A percentile compares a stretch with the other conserved stretches of the same genome.
Evolutionary conservation across 495 filamentous ascomycete genomes (phyloP).

Genomic region (Stereocaulon alpinum): DNA sequence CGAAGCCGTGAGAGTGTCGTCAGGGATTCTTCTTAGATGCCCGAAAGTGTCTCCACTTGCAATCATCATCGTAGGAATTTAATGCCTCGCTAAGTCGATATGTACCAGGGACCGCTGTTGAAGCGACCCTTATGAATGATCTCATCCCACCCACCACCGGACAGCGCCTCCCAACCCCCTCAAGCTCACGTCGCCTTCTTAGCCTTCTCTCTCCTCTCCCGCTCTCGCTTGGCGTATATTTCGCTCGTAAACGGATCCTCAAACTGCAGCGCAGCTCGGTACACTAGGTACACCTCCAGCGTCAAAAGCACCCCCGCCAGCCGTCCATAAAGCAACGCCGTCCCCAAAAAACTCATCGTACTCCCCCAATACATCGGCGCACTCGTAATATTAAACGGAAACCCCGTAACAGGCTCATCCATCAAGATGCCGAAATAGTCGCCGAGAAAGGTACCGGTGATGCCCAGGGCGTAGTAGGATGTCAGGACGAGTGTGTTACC

Average conservation of each 20-base stretch:
- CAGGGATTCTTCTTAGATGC: too few species aligned
- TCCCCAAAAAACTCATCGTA: constrained; percentile 82
- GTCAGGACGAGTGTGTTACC: constrained; percentile 82
- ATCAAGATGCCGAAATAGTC: constrained; percentile 99
- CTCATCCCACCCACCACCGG: neutral
- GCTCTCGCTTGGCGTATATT: constrained; percentile 86
- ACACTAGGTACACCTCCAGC: constrained; percentile 61
- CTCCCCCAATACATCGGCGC: constrained; percentile 97
- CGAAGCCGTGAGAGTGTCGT: too few species aligned
- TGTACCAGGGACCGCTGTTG: neutral
- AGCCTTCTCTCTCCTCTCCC: constrained; percentile 35
- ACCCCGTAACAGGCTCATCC: constrained; percentile 84
- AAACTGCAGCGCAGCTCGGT: constrained; percentile 73
- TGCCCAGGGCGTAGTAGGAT: constrained; percentile 83
- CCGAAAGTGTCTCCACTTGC: too few species aligned
- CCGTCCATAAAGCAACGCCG: constrained; percentile 79
- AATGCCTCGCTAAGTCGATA: neutral
- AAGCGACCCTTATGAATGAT: neutral
- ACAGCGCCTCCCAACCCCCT: too few species aligned
- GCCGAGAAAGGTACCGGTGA: constrained; percentile 93
- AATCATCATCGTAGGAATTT: too few species aligned
- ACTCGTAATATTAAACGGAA: constrained; percentile 87
- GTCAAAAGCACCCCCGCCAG: constrained; percentile 79
- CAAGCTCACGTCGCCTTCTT: constrained; percentile 29
- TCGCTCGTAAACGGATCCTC: constrained; percentile 96